phyloP scores from a whole-genome alignment of 257 asterid species.

The Przewalskia tangutica region DNA sequence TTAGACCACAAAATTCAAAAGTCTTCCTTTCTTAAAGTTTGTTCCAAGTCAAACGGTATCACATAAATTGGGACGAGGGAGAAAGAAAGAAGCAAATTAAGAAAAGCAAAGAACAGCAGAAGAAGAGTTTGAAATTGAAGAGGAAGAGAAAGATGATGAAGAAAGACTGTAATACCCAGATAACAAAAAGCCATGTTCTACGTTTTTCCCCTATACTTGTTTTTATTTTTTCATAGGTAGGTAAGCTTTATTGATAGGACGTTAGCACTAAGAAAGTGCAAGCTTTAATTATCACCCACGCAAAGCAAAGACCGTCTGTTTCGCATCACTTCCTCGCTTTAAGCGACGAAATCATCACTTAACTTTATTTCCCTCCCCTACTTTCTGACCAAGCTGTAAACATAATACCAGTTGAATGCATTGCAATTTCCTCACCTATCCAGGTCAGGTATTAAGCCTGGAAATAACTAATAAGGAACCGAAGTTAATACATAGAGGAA shows the following conservation, averaged over 20 bases:
- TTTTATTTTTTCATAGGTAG: not conserved
- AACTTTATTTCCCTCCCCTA: not conserved
- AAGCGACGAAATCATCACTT: not conserved
- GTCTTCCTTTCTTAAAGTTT: too few relatives aligned
- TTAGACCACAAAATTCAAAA: too few relatives aligned
- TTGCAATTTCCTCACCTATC: not conserved
- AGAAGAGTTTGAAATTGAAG: not conserved
- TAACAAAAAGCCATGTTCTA: not conserved
- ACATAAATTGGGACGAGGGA: too few relatives aligned
- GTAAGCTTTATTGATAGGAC: not conserved
- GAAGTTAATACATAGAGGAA: not conserved
- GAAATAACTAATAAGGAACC: not conserved
- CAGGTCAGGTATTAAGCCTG: not conserved
- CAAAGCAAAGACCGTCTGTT: not conserved
- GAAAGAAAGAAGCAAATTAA: too few relatives aligned
- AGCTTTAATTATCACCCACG: not conserved
- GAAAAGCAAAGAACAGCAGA: not conserved
- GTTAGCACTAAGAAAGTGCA: not conserved
- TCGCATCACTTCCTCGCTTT: not conserved
- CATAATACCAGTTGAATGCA: not conserved
- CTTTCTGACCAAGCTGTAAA: not conserved
- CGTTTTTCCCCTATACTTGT: not conserved
- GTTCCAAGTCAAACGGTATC: too few relatives aligned
- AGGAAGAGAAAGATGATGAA: not conserved
- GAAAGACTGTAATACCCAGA: not conserved